These are phyloP conservation scores for Kodamaea fukazawae DNA, from an alignment of 805 yeast species.

Conservation along the genomic window DNA sequence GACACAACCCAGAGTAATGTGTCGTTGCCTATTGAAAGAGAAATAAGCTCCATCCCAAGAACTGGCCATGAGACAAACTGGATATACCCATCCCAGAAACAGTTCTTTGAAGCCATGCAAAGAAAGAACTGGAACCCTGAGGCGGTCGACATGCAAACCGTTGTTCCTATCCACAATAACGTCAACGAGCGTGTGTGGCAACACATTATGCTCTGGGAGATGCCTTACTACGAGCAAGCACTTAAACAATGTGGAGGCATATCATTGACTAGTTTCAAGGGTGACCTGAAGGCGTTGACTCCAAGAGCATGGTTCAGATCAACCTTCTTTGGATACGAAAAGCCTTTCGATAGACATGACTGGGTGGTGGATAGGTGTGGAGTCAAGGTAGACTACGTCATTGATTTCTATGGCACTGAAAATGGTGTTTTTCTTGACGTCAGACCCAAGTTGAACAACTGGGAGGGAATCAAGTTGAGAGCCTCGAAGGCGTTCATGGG, in stretches of 20 bases:
- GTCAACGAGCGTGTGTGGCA: constrained; percentile 94
- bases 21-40: constrained; percentile 67
- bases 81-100: constrained; percentile 95
- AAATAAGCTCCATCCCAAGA: constrained; percentile 78
- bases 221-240: constrained; percentile 48
- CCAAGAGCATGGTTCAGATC: constrained; percentile 78
- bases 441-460: constrained; percentile 80
- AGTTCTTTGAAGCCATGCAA: constrained; percentile 90
- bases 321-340: constrained; percentile 62
- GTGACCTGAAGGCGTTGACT: constrained; percentile 79
- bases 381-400: constrained; percentile 77
- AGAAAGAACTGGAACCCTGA: constrained; percentile 86
- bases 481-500: constrained; percentile 50
- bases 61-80: constrained; percentile 65
- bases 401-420: constrained; percentile 70
- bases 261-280: constrained; percentile 79
- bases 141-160: constrained; percentile 78
- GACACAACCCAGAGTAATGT: constrained; percentile 26
- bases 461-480: constrained; percentile 79
- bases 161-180: constrained; percentile 90
- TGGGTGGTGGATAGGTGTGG: constrained; percentile 92
- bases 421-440: constrained; percentile 75
- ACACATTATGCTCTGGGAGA: constrained; percentile 82
- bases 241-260: constrained; percentile 71
- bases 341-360: constrained; percentile 95